Evolutionary conservation across 768 basidiomycete genomes (phyloP), one percentile per base, ranked within the genome.

Genomic region (Boletus reticulatus): DNA sequence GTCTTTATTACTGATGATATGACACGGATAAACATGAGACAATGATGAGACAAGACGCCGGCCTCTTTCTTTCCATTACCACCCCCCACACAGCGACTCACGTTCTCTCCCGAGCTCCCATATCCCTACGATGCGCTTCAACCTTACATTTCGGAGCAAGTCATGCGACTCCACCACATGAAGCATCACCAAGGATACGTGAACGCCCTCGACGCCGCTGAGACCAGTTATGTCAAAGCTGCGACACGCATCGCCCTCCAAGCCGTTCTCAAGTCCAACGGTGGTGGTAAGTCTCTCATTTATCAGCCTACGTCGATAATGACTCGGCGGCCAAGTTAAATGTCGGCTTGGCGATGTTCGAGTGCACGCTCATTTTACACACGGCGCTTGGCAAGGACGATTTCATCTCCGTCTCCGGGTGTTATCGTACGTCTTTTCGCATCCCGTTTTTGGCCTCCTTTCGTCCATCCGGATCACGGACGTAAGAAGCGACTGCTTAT

Each of bases 151-250:
- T 89, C 84, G 34, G 69, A 79, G 69, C 83, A 95, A 76, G 97
- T 97, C 76, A 98, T 96, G 94, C 82, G 77, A 53, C 89, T 96
- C 48, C 94, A 98, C 75, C 94, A 98, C 79, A 84, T 79, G 59
- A 95, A 94, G 80, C 94, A 98, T 70, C 94, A 98, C 69, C 92
- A 94, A 79, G 88, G 92, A 51, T 97, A 97, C 65, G 92, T 96
- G 52, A 95, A 84, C 66, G 89, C 87, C 2, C 83, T 98, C 71
- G 97, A 96, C 75, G 85, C 89, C 32, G 94, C 94, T 17, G 93
- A 96, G 76, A 76, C 80, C 58, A 78, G 81, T 0, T 92, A 94
- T 69, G 78, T 84, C n/a, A n/a, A n/a, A n/a, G n/a, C n/a, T n/a
- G n/a, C n/a, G n/a, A n/a, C n/a, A n/a, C n/a, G n/a, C n/a, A n/a